These are phyloP conservation scores for Coccomyxa subellipsoidea DNA, from an alignment of 163 green algal genomes.

Conservation along the genomic window DNA sequence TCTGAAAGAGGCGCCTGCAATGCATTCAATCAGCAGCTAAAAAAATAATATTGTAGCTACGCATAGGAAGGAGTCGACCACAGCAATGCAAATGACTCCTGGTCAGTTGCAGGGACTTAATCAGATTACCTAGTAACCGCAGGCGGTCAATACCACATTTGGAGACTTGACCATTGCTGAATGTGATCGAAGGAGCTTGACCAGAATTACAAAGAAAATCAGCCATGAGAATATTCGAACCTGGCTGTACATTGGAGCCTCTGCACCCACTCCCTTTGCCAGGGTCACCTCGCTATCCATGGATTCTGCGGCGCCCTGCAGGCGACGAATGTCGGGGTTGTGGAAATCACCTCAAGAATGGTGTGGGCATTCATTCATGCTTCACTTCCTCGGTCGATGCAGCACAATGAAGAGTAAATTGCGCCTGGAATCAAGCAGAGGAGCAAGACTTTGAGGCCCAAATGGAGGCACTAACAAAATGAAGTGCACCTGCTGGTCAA, in stretches of 20 bases:
- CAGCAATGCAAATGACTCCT: too few relatives aligned
- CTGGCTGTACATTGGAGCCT: too few relatives aligned
- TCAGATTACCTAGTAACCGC: too few relatives aligned
- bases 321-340: too few relatives aligned
- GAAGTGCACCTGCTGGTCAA: not conserved
- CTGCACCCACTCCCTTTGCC: not conserved
- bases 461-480: not conserved
- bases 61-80: not conserved
- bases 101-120: too few relatives aligned
- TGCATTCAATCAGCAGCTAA: not conserved
- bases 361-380: not conserved
- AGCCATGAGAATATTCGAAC: too few relatives aligned
- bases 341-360: not conserved
- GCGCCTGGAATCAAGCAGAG: not conserved
- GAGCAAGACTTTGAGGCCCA: not conserved
- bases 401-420: not conserved
- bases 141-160: too few relatives aligned
- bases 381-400: too few relatives aligned
- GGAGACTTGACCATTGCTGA: too few relatives aligned
- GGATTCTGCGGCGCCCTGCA: not conserved
- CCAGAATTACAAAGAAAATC: too few relatives aligned
- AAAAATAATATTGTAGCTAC: not conserved
- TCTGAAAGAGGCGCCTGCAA: not conserved
- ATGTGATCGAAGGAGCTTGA: too few relatives aligned
- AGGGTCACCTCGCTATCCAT: not conserved